phyloP scores from a whole-genome alignment of 2,329 filamentous ascomycete genomes.

The Aspergillus caelatus region DNA sequence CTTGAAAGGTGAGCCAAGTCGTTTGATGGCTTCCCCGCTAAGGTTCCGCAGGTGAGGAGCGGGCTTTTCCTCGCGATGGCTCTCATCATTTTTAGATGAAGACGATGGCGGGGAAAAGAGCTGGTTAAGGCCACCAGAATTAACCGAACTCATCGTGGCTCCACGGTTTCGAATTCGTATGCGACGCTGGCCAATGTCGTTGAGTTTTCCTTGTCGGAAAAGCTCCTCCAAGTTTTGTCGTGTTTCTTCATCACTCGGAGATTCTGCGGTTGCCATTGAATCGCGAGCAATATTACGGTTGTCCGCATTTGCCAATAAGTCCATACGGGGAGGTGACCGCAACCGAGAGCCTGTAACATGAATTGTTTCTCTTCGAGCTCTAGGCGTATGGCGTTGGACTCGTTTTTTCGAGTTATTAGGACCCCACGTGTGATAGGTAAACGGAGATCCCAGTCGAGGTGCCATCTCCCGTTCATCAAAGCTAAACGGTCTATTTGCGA shows the following conservation, averaged over 20 bases:
- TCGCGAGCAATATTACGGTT: conserved; percentile 36
- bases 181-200: conserved; percentile 57
- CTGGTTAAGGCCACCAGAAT: conserved; percentile 55
- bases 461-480: conserved; percentile 29
- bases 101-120: conserved; percentile 57
- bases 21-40: conserved; percentile 45
- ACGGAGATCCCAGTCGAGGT: conserved; percentile 52
- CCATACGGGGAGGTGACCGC: conserved; percentile 59
- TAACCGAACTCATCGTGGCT: conserved; percentile 62
- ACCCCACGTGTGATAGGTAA: conserved; percentile 54
- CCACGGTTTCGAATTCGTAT: conserved; percentile 64
- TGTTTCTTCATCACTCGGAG: conserved; percentile 61
- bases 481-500: conserved; percentile 19
- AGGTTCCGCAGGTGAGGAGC: conserved; percentile 34
- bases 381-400: conserved; percentile 33
- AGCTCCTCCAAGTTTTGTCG: conserved; percentile 57
- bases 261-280: conserved; percentile 41
- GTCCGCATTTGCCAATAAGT: conserved; percentile 56
- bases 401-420: conserved; percentile 42
- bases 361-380: conserved; percentile 46
- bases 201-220: conserved; percentile 38
- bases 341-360: conserved; percentile 48
- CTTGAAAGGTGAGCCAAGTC: conserved; percentile 53
- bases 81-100: conserved; percentile 30
- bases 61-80: conserved; percentile 24